phyloP scores from a whole-genome alignment of 495 filamentous ascomycete species.

The Chaetomium fimeti region DNA sequence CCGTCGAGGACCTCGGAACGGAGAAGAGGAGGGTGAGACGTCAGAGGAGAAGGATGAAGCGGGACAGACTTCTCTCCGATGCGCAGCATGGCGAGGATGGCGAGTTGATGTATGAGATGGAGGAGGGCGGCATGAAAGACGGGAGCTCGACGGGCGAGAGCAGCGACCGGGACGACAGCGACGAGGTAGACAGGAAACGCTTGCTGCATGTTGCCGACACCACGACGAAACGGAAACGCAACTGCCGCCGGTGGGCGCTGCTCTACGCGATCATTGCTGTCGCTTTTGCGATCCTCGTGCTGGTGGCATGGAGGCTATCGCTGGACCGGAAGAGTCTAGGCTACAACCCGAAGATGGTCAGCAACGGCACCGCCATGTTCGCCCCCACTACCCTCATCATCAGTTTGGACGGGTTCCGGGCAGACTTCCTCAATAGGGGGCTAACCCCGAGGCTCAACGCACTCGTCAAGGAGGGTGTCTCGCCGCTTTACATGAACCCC shows the following conservation, averaged over 20 bases:
- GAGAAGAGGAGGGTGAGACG: slow-evolving; percentile 55
- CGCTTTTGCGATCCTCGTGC: slow-evolving; percentile 51
- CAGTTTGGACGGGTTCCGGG: slow-evolving; percentile 95
- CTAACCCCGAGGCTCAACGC: slow-evolving; percentile 78
- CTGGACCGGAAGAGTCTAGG: slow-evolving; percentile 35
- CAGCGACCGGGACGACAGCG: slow-evolving; percentile 55
- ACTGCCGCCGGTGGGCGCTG: slow-evolving; percentile 53
- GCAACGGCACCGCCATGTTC: slow-evolving; percentile 83
- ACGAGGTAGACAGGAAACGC: slow-evolving; percentile 51
- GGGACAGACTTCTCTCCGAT: slow-evolving; percentile 47
- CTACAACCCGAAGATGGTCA: slow-evolving; percentile 43
- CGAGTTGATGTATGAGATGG: slow-evolving; percentile 84
- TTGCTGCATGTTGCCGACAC: slow-evolving; percentile 46
- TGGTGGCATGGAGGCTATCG: slow-evolving; percentile 52
- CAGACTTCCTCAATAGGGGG: slow-evolving; percentile 82
- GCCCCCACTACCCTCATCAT: slow-evolving; percentile 90
- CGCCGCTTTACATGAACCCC: slow-evolving; percentile 85
- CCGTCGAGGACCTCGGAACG: slow-evolving; percentile 34
- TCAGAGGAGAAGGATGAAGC: slow-evolving; percentile 48
- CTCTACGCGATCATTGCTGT: slow-evolving; percentile 53
- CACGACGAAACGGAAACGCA: slow-evolving; percentile 44
- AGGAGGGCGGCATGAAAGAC: slow-evolving; percentile 71
- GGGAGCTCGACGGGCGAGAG: slow-evolving; percentile 56
- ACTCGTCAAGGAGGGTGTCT: slow-evolving; percentile 80
- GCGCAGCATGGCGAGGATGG: slow-evolving; percentile 63